Base-by-base conservation (phyloP, 805 yeast genomes). In the Lipomyces anomalus region DNA sequence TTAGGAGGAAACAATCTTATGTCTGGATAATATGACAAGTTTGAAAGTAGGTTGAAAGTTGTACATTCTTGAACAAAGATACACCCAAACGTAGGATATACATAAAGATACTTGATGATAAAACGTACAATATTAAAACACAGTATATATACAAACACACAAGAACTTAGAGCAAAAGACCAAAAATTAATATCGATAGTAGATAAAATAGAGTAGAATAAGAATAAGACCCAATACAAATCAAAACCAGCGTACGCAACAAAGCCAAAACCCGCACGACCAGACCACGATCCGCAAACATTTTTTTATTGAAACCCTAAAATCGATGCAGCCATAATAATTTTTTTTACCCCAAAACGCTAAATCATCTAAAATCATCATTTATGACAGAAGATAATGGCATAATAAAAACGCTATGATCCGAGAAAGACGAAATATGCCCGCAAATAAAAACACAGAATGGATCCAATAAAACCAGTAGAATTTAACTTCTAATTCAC, bases 251-350 rank as follows among this genome's bases (percentile, higher is more conserved):
- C 30, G 30, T 26, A 26, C 30, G 30, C 30, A 13, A 26, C 30
- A 26, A 26, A 26, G 30, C 30, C 30, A 26, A 26, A 26, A 26
- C 30, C 30, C 30, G 30, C 30, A 26, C 30, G 30, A 26, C 30
- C 30, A 26, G 30, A 26, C 30, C 30, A 26, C 30, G 30, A 26
- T 26, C 30, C 30, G 9, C 37, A 34, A 18, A 34, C 37, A 34
- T 34, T 16, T 18, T 16, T 46, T 41, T 24, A 38, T 50, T 50
- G 47, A 26, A 26, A 26, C 43, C 54, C 54, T 51, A 48, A 50
- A 44, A 50, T 51, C 38, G 54, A 50, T 50, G 54, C 54, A 43
- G 54, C 54, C 54, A 50, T 50, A 32, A 50, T 48, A n/a, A n/a
- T n/a, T 26, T 26, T 26, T 26, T 26, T 26, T 9, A 9, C 9